These are phyloP conservation scores for Backusella australiensis DNA, from an alignment of 192 early-diverging fungal species.

Conservation along the genomic window DNA sequence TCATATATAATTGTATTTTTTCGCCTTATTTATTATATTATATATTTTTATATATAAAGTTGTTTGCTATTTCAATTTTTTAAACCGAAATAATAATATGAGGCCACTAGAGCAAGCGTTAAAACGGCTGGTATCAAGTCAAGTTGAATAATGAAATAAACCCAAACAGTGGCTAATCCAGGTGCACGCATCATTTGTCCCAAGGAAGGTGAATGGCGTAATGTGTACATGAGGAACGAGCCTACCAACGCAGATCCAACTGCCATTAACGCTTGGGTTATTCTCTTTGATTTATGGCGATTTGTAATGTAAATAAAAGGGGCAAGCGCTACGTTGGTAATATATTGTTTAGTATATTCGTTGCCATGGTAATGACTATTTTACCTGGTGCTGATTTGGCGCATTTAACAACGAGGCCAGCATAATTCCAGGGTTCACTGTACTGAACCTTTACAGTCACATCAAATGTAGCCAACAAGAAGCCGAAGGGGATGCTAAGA, in stretches of 20 bases:
- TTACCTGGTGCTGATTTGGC: constrained; percentile 34
- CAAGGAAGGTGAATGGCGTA: constrained; percentile 60
- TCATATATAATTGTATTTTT: neutral
- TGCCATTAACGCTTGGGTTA: constrained; percentile 51
- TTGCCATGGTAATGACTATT: neutral
- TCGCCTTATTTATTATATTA: neutral
- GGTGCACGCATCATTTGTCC: constrained; percentile 72
- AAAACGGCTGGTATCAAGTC: constrained; percentile 45
- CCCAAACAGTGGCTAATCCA: constrained; percentile 68
- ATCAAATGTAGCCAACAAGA: constrained; percentile 36
- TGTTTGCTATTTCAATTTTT: neutral
- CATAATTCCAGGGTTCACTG: constrained; percentile 29
- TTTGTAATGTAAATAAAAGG: constrained; percentile 62
- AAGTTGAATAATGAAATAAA: constrained; percentile 56
- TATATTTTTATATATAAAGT: neutral
- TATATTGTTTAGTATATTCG: too few species aligned
- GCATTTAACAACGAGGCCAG: neutral
- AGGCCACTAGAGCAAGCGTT: constrained; percentile 37
- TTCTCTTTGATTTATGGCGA: constrained; percentile 44
- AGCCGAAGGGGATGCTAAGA: constrained; percentile 32
- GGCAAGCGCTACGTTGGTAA: constrained; percentile 41
- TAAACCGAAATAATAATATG: constrained; percentile 50
- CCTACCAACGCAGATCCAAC: constrained; percentile 48
- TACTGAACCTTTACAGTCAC: constrained; percentile 38
- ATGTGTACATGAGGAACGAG: constrained; percentile 62